Evolutionary conservation across 106 monocot species (phyloP).

Genomic region (Allium sativum): DNA sequence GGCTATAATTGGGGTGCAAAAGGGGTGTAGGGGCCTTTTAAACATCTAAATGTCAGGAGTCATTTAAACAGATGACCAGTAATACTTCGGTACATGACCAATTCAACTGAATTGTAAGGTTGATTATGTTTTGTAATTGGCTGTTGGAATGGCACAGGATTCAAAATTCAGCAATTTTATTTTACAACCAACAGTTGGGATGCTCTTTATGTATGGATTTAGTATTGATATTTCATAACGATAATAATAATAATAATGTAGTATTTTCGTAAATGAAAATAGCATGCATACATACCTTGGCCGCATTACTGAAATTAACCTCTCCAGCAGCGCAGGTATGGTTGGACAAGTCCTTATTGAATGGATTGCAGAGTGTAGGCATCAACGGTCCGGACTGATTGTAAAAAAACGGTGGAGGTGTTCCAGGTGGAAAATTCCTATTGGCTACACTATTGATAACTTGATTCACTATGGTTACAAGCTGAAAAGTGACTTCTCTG

Average conservation of each 20-base stretch:
- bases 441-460: slow-evolving; percentile 48
- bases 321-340: slow-evolving; percentile 31
- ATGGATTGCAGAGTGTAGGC: slow-evolving; percentile 59
- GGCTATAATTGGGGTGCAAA: too few relatives aligned
- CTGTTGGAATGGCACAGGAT: too few relatives aligned
- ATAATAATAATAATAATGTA: background rate
- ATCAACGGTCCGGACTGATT: slow-evolving; percentile 62
- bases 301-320: slow-evolving; percentile 31
- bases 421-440: slow-evolving; percentile 9
- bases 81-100: too few relatives aligned
- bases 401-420: slow-evolving; percentile 13
- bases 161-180: background rate
- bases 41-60: too few relatives aligned
- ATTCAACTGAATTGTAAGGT: too few relatives aligned
- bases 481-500: slow-evolving; percentile 44
- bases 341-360: slow-evolving; percentile 12
- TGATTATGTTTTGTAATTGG: too few relatives aligned
- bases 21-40: too few relatives aligned
- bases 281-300: slow-evolving; percentile 23
- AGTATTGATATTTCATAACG: background rate
- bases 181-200: background rate
- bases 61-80: too few relatives aligned
- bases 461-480: slow-evolving; percentile 37
- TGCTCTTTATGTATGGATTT: background rate
- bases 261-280: background rate